Base-by-base conservation (phyloP, 441 rosid species). In the Gossypium trilobum region DNA sequence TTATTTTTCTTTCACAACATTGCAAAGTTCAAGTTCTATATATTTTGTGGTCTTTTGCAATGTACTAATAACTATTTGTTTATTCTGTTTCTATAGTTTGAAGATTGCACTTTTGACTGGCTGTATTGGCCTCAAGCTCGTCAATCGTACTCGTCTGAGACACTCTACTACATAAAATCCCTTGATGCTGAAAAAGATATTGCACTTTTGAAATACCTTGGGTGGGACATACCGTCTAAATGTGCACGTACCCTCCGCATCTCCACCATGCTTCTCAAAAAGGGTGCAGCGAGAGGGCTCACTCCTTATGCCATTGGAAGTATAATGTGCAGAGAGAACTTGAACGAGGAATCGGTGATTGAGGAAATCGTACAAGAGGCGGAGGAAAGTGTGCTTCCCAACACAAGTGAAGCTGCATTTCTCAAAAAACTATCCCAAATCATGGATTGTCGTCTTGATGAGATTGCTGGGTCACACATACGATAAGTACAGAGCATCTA, bases 81-180 rank as follows among this genome's bases (percentile, higher is more conserved):
- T 54, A 58, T 69, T 22, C 51, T 63, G 22, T 64, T 63, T 39
- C 62, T 75, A 72, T 86, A 89, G 91, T 89, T 91, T 76, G 93
- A 83, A 82, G 95, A 91, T 78, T 91, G 97, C 79, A 91, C 95
- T 20, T 89, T 87, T 71, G 95, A 91, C 44, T 88, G 97, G 97
- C 86, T 91, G 1, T 87, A 88, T 72, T 91, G 95, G 95, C 93
- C 97, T 66, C 97, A 89, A 86, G 86, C 97, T 66, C 86, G 82
- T 20, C 82, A 83, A 70, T 85, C 90, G 8, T 91, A 75, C 81
- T 86, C 90, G 27, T 27, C 59, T 0, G 87, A 88, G 77, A 91
- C 85, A 6, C 46, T 81, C 36, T 85, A 84, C 27, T 91, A 89
- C 78, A 83, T 91, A 76, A 81, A 59, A 68, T 83, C 88, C n/a